Evolutionary conservation across 495 filamentous ascomycete genomes (phyloP).

Genomic region (Xanthoparmelia taractica): DNA sequence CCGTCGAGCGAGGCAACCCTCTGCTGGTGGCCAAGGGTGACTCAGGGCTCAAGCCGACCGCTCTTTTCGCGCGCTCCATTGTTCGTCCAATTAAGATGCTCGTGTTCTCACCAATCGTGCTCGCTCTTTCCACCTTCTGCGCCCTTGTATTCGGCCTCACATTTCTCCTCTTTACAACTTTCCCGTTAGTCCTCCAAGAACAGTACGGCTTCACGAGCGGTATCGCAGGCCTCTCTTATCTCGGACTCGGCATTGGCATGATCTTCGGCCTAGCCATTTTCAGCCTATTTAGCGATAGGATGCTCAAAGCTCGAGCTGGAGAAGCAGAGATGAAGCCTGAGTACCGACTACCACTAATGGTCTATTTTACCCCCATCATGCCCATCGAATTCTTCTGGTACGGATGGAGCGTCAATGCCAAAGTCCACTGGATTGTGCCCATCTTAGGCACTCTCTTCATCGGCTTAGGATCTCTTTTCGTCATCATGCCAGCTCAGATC

Average conservation of each 20-base stretch:
- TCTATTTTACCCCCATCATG: slow-evolving; percentile 13
- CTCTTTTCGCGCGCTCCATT: slow-evolving; percentile 30
- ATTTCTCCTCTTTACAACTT: slow-evolving; percentile 46
- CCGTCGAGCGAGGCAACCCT: background rate
- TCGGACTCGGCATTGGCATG: slow-evolving; percentile 32
- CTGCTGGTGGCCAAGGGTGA: background rate
- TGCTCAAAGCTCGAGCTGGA: background rate
- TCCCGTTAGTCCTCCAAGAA: slow-evolving; percentile 40
- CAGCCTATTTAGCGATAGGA: background rate
- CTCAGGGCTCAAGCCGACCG: background rate
- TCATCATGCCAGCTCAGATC: slow-evolving; percentile 48
- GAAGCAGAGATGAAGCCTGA: slow-evolving; percentile 20
- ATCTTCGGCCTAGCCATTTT: background rate
- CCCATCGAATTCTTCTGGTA: slow-evolving; percentile 29
- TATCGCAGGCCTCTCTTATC: slow-evolving; percentile 47
- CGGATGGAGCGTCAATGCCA: slow-evolving; percentile 27
- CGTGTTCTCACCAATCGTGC: slow-evolving; percentile 41
- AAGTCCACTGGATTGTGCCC: slow-evolving; percentile 30
- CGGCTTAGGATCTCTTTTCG: slow-evolving; percentile 21
- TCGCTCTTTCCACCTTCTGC: slow-evolving; percentile 35
- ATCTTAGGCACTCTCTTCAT: slow-evolving; percentile 22
- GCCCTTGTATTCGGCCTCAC: slow-evolving; percentile 36
- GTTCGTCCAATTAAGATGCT: slow-evolving; percentile 45
- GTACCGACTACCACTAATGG: slow-evolving; percentile 24
- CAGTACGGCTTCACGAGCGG: slow-evolving; percentile 47